These are phyloP conservation scores for Heliamphora pulchella DNA, from an alignment of 179 eudicot species.

Conservation along the genomic window DNA sequence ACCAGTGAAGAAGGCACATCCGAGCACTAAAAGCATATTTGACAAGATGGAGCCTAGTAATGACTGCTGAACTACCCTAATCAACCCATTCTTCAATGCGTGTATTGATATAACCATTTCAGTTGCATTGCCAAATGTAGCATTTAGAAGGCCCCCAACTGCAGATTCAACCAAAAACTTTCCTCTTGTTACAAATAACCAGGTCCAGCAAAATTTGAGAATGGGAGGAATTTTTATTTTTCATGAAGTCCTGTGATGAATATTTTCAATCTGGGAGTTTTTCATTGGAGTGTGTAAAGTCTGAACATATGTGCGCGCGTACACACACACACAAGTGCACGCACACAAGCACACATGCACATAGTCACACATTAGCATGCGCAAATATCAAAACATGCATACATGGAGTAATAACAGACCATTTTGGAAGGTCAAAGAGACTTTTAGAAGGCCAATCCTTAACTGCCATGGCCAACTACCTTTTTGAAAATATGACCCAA, in stretches of 20 bases:
- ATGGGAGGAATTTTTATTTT: neutral
- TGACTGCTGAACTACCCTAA: conserved; percentile 89
- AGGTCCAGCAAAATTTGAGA: neutral
- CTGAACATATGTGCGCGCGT: neutral
- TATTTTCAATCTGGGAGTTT: conserved; percentile 4
- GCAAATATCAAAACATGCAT: neutral
- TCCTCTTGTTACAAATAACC: conserved; percentile 6
- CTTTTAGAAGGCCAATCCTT: too few relatives aligned
- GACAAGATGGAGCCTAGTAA: conserved; percentile 88
- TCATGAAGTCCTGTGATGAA: neutral
- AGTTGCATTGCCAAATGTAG: conserved; percentile 95
- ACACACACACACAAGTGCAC: neutral
- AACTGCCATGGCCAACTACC: too few relatives aligned
- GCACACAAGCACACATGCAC: neutral
- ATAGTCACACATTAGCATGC: too few relatives aligned
- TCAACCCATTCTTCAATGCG: conserved; percentile 82
- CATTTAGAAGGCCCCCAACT: conserved; percentile 98
- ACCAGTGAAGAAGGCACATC: conserved; percentile 91
- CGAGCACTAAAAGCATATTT: conserved; percentile 92
- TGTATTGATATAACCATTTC: conserved; percentile 93
- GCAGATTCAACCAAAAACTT: conserved; percentile 25
- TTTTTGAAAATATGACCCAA: too few relatives aligned
- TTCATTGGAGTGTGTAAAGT: neutral
- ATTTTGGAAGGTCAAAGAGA: neutral
- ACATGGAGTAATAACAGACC: neutral